Evolutionary conservation across 2,329 filamentous ascomycete genomes (phyloP), one percentile per base, ranked within the genome.

Genomic region (Xylaria multiplex): DNA sequence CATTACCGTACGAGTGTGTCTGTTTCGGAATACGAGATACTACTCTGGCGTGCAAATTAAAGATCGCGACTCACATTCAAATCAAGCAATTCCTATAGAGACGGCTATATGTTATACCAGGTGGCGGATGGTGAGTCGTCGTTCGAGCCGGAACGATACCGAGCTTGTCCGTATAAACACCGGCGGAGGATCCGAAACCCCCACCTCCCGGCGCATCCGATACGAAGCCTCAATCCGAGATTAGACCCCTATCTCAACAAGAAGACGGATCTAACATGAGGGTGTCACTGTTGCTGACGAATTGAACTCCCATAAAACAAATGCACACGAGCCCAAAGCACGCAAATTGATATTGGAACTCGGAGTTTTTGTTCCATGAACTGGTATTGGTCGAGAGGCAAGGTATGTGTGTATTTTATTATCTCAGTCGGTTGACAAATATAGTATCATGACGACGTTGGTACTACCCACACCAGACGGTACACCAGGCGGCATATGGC

Each of bases 341-440:
- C 37, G 27, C 27, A 22, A 37, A 2, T 16, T n/a, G 22, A 9
- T 4, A 3, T 22, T 43, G 52, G 30, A 55, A 55, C 5, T 8
- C 27, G 11, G 11, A 40, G 52, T 27, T 42, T 27, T 55, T 24
- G 35, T 14, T n/a, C 19, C 52, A n/a, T 27, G 2, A n/a, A 27
- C 6, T 3, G 5, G 22, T 22, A 5, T 13, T 30, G 37, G 27
- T 43, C 16, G 1, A 42, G 24, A 37, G 52, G 22, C 14, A 11
- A 43, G 22, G 22, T 37, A 37, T 9, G 27, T 43, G 22, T 8
- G 43, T 27, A 8, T 16, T 55, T 55, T 19, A 13, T 55, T 43
- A 55, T 55, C 22, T 43, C 13, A 19, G 35, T 46, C 52, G 5
- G 30, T 52, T 65, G 62, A 65, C 62, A 67, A 67, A 67, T 65